Conservation (phyloP, 208 protist genomes). For the Leishmania arabica region DNA sequence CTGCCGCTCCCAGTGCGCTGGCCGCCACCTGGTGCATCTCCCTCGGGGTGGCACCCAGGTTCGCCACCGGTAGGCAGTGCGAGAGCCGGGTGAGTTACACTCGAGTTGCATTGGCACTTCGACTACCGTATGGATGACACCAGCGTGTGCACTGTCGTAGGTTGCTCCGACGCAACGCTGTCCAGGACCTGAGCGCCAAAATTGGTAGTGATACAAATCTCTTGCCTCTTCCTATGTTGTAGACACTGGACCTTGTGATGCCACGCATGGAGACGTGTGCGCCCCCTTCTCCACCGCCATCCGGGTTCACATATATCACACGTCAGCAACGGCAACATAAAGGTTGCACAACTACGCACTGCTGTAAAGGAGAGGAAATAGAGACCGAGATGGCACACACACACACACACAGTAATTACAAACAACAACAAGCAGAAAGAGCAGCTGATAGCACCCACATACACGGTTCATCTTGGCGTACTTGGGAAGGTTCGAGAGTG, state of each 20-base stretch:
- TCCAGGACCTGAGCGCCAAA: not conserved
- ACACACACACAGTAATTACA: too few species aligned
- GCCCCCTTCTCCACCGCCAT: too few species aligned
- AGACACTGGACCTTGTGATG: not conserved
- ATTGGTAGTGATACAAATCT: not conserved
- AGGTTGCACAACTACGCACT: too few species aligned
- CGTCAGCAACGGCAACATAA: not conserved
- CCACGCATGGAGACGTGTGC: not conserved
- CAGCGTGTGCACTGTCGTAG: not conserved
- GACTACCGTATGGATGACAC: not conserved
- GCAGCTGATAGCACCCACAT: not conserved
- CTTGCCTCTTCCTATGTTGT: not conserved
- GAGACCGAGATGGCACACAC: not conserved
- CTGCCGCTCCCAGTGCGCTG: not conserved
- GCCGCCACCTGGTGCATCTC: not conserved
- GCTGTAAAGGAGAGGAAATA: not conserved
- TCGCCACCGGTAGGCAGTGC: not conserved
- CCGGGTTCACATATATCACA: not conserved
- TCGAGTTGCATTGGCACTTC: not conserved
- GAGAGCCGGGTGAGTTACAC: not conserved
- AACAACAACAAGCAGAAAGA: not conserved
- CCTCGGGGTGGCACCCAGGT: not conserved
- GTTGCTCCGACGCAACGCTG: not conserved
- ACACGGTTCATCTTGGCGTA: not conserved
- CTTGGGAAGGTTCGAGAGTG: not conserved